phyloP scores from a whole-genome alignment of 345 rosid genomes.

The Eucalyptus dawsonii region DNA sequence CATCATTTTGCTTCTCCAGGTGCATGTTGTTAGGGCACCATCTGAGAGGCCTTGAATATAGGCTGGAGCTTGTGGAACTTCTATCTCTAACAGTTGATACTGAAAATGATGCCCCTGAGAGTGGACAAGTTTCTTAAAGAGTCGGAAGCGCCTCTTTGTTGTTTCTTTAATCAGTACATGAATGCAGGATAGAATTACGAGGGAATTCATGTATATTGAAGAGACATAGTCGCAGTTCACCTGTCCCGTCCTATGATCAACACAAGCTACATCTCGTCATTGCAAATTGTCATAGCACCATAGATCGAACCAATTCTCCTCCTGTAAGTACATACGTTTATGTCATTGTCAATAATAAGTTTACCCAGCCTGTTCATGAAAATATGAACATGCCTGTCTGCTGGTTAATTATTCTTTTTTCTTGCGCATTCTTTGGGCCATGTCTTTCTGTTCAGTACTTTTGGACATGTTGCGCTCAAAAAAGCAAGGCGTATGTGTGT shows the following conservation, averaged over 20 bases:
- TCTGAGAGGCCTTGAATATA: conserved; percentile 81
- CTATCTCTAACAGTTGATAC: conserved; percentile 33
- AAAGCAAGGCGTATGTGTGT: not conserved
- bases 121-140: conserved; percentile 4
- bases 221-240: not conserved
- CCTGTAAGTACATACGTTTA: not conserved
- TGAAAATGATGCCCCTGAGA: conserved; percentile 20
- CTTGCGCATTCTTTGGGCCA: not conserved
- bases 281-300: not conserved
- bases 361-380: not conserved
- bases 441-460: not conserved
- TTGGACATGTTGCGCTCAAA: not conserved
- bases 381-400: not conserved
- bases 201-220: not conserved
- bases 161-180: not conserved
- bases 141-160: not conserved
- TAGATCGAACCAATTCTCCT: not conserved
- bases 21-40: conserved; percentile 92
- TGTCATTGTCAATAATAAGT: not conserved
- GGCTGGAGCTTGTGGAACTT: conserved; percentile 75
- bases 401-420: not conserved
- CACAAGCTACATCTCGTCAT: not conserved
- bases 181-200: not conserved
- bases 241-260: not conserved
- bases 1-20: conserved; percentile 16